phyloP scores from a whole-genome alignment of 305 asterid genomes.

The Fraxinus nigra region DNA sequence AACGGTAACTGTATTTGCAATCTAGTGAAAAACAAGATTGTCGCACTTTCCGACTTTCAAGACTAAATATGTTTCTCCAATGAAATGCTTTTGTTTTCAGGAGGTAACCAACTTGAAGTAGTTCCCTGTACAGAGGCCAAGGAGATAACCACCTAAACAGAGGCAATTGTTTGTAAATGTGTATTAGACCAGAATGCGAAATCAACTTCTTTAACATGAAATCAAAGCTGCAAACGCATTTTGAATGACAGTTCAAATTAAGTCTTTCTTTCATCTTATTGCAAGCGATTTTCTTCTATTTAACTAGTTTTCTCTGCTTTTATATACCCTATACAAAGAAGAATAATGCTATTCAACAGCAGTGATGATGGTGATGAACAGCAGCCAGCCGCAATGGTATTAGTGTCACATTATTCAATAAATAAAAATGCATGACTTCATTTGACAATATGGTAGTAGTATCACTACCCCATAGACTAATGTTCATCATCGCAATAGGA shows the following conservation, averaged over 20 bases:
- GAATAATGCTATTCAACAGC: neutral
- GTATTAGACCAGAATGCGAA: neutral
- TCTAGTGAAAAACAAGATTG: conserved; percentile 26
- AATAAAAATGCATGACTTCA: neutral
- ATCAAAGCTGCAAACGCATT: neutral
- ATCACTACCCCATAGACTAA: too few species aligned
- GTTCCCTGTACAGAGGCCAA: conserved; percentile 24
- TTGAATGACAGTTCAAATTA: neutral
- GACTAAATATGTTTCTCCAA: conserved; percentile 6
- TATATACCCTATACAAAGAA: neutral
- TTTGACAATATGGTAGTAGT: neutral
- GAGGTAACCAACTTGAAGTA: conserved; percentile 18
- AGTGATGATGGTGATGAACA: neutral
- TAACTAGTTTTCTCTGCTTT: neutral
- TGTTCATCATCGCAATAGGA: too few species aligned
- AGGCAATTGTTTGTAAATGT: neutral
- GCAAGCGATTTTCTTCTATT: neutral
- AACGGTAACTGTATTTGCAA: conserved; percentile 14
- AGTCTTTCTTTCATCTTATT: neutral
- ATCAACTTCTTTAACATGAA: neutral
- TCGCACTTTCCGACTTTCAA: conserved; percentile 13
- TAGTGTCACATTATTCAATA: neutral
- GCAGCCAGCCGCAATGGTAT: neutral
- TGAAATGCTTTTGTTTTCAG: conserved; percentile 14
- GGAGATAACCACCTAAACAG: conserved; percentile 18